Evolutionary conservation across 495 filamentous ascomycete species (phyloP).

Genomic region (Aspergillus cavernicola): DNA sequence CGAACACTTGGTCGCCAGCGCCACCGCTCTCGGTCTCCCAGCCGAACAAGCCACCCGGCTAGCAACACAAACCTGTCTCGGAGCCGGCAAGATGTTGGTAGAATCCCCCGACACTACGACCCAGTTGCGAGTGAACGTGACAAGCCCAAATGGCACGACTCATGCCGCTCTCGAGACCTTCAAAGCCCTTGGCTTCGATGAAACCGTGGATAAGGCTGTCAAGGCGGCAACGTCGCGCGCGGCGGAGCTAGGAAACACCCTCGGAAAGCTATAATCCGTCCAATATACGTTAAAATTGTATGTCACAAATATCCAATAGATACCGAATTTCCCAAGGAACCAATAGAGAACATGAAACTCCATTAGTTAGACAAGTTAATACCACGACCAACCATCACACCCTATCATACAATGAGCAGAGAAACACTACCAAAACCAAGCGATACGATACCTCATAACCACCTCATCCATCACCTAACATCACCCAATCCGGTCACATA

Average conservation of each 20-base stretch:
- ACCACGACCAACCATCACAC: no score
- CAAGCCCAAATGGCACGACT: slow-evolving; percentile 42
- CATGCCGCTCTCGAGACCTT: slow-evolving; percentile 38
- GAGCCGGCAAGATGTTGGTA: slow-evolving; percentile 40
- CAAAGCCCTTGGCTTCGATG: slow-evolving; percentile 30
- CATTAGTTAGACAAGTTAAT: no score
- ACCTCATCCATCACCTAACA: slow-evolving; percentile 7
- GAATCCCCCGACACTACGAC: slow-evolving; percentile 32
- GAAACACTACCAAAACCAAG: no score
- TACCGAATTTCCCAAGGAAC: no score
- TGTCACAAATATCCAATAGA: no score
- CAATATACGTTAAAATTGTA: no score
- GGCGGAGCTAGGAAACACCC: slow-evolving; percentile 30
- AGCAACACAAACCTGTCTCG: slow-evolving; percentile 40
- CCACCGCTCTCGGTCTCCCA: slow-evolving; percentile 33
- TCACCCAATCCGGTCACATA: slow-evolving; percentile 31
- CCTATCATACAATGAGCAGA: no score
- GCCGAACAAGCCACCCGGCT: slow-evolving; percentile 39
- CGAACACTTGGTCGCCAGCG: slow-evolving; percentile 38
- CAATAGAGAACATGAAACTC: no score
- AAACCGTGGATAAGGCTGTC: slow-evolving; percentile 38
- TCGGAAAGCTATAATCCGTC: slow-evolving; percentile 12
- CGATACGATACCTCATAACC: no score
- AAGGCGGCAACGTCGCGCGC: slow-evolving; percentile 34
- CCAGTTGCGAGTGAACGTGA: slow-evolving; percentile 43